A percentile compares a stretch with the other conserved stretches of the same genome.
Evolutionary conservation across 2,329 filamentous ascomycete species (phyloP).

Genomic region (Ascochyta clinopodiicola): DNA sequence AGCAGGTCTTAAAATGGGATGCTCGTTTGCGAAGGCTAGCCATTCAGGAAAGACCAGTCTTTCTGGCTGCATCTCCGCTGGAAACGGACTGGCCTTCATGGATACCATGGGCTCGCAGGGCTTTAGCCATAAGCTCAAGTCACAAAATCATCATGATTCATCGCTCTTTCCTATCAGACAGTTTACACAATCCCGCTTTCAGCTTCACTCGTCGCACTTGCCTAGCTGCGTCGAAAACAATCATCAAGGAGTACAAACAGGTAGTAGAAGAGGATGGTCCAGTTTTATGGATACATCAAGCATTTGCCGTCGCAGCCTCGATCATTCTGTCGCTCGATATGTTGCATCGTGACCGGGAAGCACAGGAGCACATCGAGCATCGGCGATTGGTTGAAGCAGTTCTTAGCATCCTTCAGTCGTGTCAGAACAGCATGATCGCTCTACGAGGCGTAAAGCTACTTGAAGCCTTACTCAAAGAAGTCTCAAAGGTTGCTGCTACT

Average conservation of each 20-base stretch:
- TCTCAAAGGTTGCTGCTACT: too few species aligned
- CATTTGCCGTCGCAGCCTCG: slow-evolving; percentile 50
- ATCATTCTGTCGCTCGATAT: slow-evolving; percentile 50
- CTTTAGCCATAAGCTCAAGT: slow-evolving; percentile 46
- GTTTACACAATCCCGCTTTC: slow-evolving; percentile 49
- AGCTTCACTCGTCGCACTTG: slow-evolving; percentile 50
- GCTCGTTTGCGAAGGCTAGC: slow-evolving; percentile 47
- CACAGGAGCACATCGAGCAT: too few species aligned
- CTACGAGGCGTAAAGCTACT: too few species aligned
- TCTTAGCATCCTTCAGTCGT: too few species aligned
- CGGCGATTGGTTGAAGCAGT: too few species aligned
- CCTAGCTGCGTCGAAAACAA: slow-evolving; percentile 50
- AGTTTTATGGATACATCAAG: slow-evolving; percentile 51
- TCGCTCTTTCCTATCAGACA: slow-evolving; percentile 47
- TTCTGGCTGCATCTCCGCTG: slow-evolving; percentile 40
- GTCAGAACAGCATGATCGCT: too few species aligned
- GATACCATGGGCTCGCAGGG: slow-evolving; percentile 48
- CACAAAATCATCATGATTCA: slow-evolving; percentile 55
- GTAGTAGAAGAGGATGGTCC: slow-evolving; percentile 43
- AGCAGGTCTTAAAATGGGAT: slow-evolving; percentile 50
- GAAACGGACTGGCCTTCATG: slow-evolving; percentile 45
- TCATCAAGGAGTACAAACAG: slow-evolving; percentile 47
- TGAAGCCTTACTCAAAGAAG: too few species aligned
- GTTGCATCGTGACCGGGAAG: too few species aligned
- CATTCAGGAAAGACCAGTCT: slow-evolving; percentile 42